These are phyloP conservation scores for Talaromyces rugulosus DNA, from an alignment of 2,329 filamentous ascomycete genomes.

Conservation along the genomic window DNA sequence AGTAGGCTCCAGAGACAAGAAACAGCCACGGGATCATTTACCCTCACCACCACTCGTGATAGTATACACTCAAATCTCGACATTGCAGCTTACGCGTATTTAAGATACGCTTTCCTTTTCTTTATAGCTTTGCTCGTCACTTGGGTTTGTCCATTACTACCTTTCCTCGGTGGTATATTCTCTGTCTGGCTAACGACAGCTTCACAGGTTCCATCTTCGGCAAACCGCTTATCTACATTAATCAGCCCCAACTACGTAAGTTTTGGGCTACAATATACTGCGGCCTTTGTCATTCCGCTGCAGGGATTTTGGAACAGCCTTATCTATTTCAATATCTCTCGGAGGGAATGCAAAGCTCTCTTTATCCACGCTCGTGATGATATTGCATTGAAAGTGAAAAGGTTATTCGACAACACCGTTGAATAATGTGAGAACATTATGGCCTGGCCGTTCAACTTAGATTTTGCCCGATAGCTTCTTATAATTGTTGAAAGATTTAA, in stretches of 20 bases:
- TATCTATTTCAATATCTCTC: constrained; percentile 50
- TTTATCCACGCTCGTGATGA: background rate
- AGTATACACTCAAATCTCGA: constrained; percentile 5
- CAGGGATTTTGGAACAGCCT: constrained; percentile 84
- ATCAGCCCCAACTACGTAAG: constrained; percentile 51
- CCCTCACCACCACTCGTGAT: background rate
- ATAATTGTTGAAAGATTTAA: too few species aligned
- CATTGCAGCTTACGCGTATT: constrained; percentile 33
- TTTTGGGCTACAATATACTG: constrained; percentile 62
- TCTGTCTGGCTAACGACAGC: background rate
- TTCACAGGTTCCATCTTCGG: constrained; percentile 60
- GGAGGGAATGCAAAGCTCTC: constrained; percentile 1
- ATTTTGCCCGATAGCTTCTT: too few species aligned
- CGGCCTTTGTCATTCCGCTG: constrained; percentile 69
- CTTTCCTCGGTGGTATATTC: background rate
- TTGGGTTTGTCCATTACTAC: constrained; percentile 25
- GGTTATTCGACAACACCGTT: background rate
- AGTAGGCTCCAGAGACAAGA: constrained; percentile 47
- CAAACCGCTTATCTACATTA: constrained; percentile 71
- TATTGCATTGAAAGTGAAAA: background rate
- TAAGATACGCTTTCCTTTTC: constrained; percentile 37
- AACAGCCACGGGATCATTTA: constrained; percentile 8
- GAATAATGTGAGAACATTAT: background rate
- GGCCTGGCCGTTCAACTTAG: background rate
- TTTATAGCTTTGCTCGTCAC: constrained; percentile 39